Evolutionary conservation across 2,329 filamentous ascomycete species (phyloP).

Genomic region (Ophiobolus disseminans): DNA sequence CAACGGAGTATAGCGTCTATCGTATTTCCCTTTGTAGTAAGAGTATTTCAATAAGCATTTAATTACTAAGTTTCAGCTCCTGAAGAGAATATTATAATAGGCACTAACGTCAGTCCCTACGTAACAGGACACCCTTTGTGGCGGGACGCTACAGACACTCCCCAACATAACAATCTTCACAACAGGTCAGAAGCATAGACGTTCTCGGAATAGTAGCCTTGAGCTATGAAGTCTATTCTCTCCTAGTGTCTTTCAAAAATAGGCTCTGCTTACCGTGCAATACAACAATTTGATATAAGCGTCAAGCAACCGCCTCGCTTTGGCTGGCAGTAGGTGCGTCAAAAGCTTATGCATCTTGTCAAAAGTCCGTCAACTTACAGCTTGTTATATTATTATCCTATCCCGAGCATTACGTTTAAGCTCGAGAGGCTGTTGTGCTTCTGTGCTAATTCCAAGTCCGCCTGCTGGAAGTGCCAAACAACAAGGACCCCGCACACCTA

Average conservation of each 20-base stretch:
- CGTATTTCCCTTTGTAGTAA: too few species aligned
- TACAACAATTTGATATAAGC: constrained; percentile 2
- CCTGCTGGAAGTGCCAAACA: constrained; percentile 18
- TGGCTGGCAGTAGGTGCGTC: neutral
- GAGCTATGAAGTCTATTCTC: neutral
- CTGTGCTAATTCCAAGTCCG: constrained; percentile 18
- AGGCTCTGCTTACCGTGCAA: constrained; percentile 2
- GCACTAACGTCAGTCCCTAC: constrained; percentile 3
- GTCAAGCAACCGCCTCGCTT: constrained; percentile 1
- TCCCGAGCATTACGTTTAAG: neutral
- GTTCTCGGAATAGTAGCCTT: constrained; percentile 1
- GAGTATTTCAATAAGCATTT: too few species aligned
- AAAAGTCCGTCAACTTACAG: neutral
- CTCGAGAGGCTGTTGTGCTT: constrained; percentile 13
- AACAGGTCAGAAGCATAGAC: neutral
- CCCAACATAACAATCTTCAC: constrained; percentile 1
- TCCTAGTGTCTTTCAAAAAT: neutral
- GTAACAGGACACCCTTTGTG: constrained; percentile 1
- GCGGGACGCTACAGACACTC: neutral
- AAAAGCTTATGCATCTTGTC: constrained; percentile 1
- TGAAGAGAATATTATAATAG: too few species aligned
- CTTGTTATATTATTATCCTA: neutral
- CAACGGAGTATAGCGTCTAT: too few species aligned
- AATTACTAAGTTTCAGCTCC: too few species aligned
- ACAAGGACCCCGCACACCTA: constrained; percentile 12